These are phyloP conservation scores for Sporothrix protearum DNA, from an alignment of 2,329 filamentous ascomycete species.

Conservation along the genomic window DNA sequence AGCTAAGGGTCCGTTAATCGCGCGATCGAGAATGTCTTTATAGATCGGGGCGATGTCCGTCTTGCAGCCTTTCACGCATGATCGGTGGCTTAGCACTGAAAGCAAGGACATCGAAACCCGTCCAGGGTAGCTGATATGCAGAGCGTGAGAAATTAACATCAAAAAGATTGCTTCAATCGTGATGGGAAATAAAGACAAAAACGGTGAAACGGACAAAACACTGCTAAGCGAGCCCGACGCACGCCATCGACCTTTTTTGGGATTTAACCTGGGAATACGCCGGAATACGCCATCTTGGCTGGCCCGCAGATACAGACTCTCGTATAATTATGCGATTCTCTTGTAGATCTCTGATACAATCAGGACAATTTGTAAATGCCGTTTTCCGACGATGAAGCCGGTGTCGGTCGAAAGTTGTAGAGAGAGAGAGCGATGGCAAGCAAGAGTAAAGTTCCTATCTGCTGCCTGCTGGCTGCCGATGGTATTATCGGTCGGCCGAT, in stretches of 20 bases:
- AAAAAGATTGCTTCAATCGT: not conserved
- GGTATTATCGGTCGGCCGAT: not conserved
- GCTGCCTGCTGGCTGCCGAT: not conserved
- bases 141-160: not conserved
- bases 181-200: not conserved
- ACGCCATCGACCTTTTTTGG: not conserved
- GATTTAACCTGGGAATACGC: not conserved
- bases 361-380: not conserved
- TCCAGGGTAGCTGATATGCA: not conserved
- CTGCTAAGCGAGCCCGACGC: not conserved
- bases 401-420: not conserved
- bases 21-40: slow-evolving; percentile 10
- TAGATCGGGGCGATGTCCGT: not conserved
- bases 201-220: not conserved
- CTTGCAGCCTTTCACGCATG: not conserved
- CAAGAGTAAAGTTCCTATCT: not conserved
- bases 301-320: not conserved
- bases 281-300: not conserved
- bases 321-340: not conserved
- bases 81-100: not conserved
- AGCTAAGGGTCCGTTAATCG: not conserved
- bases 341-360: too few species aligned
- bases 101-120: not conserved
- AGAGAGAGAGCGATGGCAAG: not conserved
- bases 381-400: not conserved